Evolutionary conservation across 768 basidiomycete genomes (phyloP), one percentile per base, ranked within the genome.

Genomic region (Hygrocybe punicea): DNA sequence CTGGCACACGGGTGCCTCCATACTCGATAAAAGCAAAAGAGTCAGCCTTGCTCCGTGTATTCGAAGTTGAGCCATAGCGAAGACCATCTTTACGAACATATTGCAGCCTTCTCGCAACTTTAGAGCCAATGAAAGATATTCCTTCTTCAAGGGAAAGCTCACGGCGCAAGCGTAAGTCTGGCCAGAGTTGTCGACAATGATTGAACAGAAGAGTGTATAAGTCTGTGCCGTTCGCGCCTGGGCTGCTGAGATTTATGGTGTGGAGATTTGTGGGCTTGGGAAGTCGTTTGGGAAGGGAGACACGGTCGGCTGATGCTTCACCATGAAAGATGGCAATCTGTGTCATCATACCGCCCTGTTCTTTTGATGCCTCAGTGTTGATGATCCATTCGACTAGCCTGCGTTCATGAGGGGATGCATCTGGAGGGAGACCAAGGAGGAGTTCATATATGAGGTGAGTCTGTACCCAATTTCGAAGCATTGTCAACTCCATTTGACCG

Each of bases 401-500:
- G 5, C 44, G 33, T 40, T 64, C 57, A 3, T 44, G 36, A 2
- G 60, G 46, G 45, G 48, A 46, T 4, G 60, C 62, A 35, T 57
- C 57, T 24, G 52, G 36, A 17, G 61, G 61, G 19, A 67, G 60
- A 33, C 53, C 42, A 11, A 67, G 53, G 23, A 64, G 53, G 25
- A 62, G 56, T 52, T 67, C 64, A 44, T 68, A 63, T 10, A 67
- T 49, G 9, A 68, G 60, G 44, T 69, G 2, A 64, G 29, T 29
- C 29, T 29, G 29, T 29, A 29, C 29, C 29, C 29, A 29, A 29
- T 29, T 29, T 29, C 29, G 54, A 13, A 72, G 59, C 13, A 72
- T 44, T 6, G 71, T 71, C 0, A 69, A 50, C 57, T 73, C 70
- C 55, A 72, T 69, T 23, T 50, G 7, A 1, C 71, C 70, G 17